Conservation (phyloP, 441 rosid genomes). For the Macaranga tanarius region DNA sequence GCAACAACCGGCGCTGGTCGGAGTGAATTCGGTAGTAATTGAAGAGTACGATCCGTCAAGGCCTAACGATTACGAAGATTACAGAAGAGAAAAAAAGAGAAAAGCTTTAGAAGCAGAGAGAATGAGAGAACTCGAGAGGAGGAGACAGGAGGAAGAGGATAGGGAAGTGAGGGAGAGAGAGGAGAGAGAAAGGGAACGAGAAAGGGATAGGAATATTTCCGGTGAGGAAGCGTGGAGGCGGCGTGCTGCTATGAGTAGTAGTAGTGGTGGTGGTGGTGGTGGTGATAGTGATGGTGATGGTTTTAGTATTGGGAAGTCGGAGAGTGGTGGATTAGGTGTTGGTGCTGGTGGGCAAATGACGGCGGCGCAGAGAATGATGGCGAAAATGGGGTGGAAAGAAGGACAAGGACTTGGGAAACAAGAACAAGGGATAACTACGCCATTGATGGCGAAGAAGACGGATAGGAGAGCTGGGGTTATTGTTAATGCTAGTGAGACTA, state of each 20-base stretch:
- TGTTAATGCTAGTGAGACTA: slow-evolving; percentile 77
- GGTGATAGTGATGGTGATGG: slow-evolving; percentile 27
- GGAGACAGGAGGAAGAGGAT: slow-evolving; percentile 69
- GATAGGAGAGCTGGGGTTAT: slow-evolving; percentile 97
- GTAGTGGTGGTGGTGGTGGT: not conserved
- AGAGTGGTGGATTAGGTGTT: slow-evolving; percentile 80
- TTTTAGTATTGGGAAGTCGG: slow-evolving; percentile 76
- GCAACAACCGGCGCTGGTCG: slow-evolving; percentile 81
- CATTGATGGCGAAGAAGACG: slow-evolving; percentile 95
- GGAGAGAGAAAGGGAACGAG: slow-evolving; percentile 52
- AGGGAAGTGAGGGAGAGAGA: slow-evolving; percentile 49
- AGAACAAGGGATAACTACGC: slow-evolving; percentile 97
- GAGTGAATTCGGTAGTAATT: slow-evolving; percentile 64
- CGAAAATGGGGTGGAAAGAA: slow-evolving; percentile 98
- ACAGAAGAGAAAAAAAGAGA: slow-evolving; percentile 55
- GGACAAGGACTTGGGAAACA: slow-evolving; percentile 96
- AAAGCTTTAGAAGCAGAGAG: slow-evolving; percentile 71
- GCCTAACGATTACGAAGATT: slow-evolving; percentile 77
- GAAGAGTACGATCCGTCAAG: slow-evolving; percentile 89
- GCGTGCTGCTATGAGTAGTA: slow-evolving; percentile 73
- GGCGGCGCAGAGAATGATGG: slow-evolving; percentile 99
- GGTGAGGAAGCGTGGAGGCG: slow-evolving; percentile 98
- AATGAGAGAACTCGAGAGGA: slow-evolving; percentile 64
- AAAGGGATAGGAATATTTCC: slow-evolving; percentile 60
- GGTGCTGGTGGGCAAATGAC: slow-evolving; percentile 99